phyloP scores from a whole-genome alignment of 148 eudicot species.

The Persicaria maculosa region DNA sequence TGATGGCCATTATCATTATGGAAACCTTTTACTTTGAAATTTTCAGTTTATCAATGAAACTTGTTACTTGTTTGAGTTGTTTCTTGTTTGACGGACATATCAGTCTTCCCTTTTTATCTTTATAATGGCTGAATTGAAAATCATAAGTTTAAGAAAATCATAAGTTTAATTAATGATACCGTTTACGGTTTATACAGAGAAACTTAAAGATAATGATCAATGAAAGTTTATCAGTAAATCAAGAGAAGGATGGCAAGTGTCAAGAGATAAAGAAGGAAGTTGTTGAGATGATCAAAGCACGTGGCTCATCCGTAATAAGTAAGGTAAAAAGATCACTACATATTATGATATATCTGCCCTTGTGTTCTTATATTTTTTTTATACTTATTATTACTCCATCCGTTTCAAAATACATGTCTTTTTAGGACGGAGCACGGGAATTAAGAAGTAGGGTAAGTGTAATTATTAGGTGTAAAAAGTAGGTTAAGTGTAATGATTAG shows the following conservation, averaged over 20 bases:
- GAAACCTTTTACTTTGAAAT: not conserved
- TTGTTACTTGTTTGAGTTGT: not conserved
- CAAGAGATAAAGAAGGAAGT: constrained; percentile 75
- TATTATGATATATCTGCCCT: not conserved
- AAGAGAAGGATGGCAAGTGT: constrained; percentile 79
- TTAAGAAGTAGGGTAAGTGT: too few species aligned
- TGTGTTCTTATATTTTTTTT: not conserved
- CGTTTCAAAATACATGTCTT: too few species aligned
- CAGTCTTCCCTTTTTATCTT: not conserved
- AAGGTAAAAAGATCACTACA: constrained; percentile 40
- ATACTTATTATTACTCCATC: not conserved
- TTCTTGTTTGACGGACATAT: not conserved
- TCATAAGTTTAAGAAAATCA: not conserved
- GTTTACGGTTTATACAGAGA: constrained; percentile 38
- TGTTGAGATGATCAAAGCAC: constrained; percentile 56
- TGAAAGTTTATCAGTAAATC: constrained; percentile 65
- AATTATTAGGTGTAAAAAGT: too few species aligned
- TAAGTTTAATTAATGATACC: not conserved
- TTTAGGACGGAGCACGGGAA: too few species aligned
- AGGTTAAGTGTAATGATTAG: too few species aligned
- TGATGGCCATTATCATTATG: not conserved
- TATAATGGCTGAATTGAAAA: not conserved
- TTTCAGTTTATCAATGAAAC: not conserved
- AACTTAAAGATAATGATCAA: constrained; percentile 69
- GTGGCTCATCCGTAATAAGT: constrained; percentile 45